Evolutionary conservation across 805 yeast species (phyloP).

Genomic region (Candida taoyuanica): DNA sequence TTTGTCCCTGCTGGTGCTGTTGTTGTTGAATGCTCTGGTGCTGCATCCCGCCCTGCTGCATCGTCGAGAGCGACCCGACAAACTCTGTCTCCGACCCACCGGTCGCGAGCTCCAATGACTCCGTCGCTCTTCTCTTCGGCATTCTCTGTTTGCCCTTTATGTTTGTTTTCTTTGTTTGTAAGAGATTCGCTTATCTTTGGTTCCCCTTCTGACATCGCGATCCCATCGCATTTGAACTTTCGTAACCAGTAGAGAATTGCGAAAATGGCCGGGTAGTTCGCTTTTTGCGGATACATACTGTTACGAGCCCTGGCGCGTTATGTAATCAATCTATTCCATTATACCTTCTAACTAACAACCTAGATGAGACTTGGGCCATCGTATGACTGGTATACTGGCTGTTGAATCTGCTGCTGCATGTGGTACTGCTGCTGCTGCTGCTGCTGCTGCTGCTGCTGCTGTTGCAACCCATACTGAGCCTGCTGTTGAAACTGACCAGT

Average conservation of each 20-base stretch:
- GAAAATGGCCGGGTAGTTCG: too few species aligned
- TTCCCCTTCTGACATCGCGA: too few species aligned
- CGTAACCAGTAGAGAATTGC: too few species aligned
- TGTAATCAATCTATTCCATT: neutral
- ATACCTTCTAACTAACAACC: neutral
- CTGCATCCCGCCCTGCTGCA: neutral
- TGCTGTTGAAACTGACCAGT: conserved; percentile 35
- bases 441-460: conserved; percentile 14
- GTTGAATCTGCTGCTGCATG: conserved; percentile 5
- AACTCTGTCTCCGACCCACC: conserved; percentile 8
- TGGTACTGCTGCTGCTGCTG: conserved; percentile 11
- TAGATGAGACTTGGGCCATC: conserved; percentile 19
- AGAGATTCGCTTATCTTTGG: neutral
- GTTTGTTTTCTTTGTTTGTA: neutral
- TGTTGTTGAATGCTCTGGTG: neutral
- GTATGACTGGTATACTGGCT: conserved; percentile 8
- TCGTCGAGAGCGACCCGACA: conserved; percentile 8
- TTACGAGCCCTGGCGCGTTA: neutral
- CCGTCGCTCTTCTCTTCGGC: conserved; percentile 9
- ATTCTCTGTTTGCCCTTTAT: conserved; percentile 1
- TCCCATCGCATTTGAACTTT: too few species aligned
- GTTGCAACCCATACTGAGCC: conserved; percentile 31
- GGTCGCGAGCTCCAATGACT: conserved; percentile 1
- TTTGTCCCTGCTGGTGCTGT: too few species aligned
- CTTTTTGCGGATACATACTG: too few species aligned